Base-by-base conservation (phyloP, 2,329 filamentous ascomycete species). In the Pseudogymnoascus sp. region DNA sequence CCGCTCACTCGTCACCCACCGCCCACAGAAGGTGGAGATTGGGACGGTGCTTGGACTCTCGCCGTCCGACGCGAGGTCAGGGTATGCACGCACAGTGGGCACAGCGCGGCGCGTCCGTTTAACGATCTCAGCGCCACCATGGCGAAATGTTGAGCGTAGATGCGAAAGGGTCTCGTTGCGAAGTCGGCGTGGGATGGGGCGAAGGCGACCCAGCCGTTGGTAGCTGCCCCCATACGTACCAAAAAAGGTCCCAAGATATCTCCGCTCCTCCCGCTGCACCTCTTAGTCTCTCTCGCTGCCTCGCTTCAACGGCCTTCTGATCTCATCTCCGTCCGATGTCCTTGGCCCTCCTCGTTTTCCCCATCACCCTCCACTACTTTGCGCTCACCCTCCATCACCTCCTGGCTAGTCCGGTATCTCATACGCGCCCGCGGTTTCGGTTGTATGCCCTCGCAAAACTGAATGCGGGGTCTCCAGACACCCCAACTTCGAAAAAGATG, bases 381-480 rank as follows among this genome's bases (percentile, higher is more conserved):
- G 46, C 25, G 46, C 46, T 31, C 23, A 25, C 40, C 25, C 25
- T 53, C 46, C 46, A 31, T 53, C 25, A 53, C 8, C 25, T 53
- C 23, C 46, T 53, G 46, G 46, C 46, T 53, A 53, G 46, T 6
- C 46, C 14, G 14, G 8, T 8, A 53, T 53, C 46, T 53, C 25
- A 25, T 53, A 53, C 46, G 46, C 46, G 46, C 46, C 25, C 46
- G 46, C 46, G 46, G 46, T 53, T 53, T 53, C 46, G 46, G 46
- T 53, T 53, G 46, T 53, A 53, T 53, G 46, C 46, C 46, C 46
- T 53, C 46, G 46, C 46, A 53, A 53, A 31, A 31, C 4, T 12
- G 46, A 53, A 53, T 53, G 46, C 46, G 46, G 46, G 46, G 46
- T 53, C 46, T 53, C 46, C 46, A 53, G 46, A 53, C 46, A 53